A percentile compares a stretch with the other conserved stretches of the same genome.
Evolutionary conservation across 768 basidiomycete species (phyloP).

Genomic region (Suillus variegatus): DNA sequence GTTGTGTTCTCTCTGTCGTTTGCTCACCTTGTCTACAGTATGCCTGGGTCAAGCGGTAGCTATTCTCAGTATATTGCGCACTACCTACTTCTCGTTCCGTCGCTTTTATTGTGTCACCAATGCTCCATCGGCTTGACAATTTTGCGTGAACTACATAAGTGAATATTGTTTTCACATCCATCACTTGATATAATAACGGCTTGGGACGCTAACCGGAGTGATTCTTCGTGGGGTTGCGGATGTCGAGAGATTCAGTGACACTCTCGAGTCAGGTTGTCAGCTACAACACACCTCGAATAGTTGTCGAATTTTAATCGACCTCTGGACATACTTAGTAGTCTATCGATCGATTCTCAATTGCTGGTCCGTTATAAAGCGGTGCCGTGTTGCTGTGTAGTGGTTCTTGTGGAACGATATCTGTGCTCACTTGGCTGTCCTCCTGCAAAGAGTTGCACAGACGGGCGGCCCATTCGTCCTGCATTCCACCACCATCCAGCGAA

Average conservation of each 20-base stretch:
- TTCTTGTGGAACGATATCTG: too few relatives aligned
- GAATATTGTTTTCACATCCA: not conserved
- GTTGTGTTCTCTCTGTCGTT: not conserved
- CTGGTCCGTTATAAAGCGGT: not conserved
- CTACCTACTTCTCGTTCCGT: not conserved
- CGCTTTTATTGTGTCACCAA: not conserved
- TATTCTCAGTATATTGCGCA: not conserved
- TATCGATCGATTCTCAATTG: not conserved
- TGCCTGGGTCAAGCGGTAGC: constrained; percentile 95
- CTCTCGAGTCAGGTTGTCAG: not conserved
- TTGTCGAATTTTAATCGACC: not conserved
- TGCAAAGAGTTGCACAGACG: too few relatives aligned
- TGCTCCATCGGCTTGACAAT: not conserved
- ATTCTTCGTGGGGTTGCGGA: not conserved
- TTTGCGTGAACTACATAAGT: not conserved
- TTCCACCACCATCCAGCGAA: not conserved
- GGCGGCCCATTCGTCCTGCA: too few relatives aligned
- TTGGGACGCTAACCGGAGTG: not conserved
- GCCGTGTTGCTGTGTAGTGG: not conserved
- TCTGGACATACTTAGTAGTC: not conserved
- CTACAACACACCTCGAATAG: not conserved
- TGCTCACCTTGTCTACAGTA: constrained; percentile 48
- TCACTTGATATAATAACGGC: not conserved
- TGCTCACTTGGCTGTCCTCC: not conserved
- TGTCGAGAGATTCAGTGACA: not conserved